Percentiles rank a stretch among this genome's conserved stretches.
Evolutionary conservation across 225 moss, liverwort and hornwort species (phyloP).

Genomic region (Lunularia cruciata): DNA sequence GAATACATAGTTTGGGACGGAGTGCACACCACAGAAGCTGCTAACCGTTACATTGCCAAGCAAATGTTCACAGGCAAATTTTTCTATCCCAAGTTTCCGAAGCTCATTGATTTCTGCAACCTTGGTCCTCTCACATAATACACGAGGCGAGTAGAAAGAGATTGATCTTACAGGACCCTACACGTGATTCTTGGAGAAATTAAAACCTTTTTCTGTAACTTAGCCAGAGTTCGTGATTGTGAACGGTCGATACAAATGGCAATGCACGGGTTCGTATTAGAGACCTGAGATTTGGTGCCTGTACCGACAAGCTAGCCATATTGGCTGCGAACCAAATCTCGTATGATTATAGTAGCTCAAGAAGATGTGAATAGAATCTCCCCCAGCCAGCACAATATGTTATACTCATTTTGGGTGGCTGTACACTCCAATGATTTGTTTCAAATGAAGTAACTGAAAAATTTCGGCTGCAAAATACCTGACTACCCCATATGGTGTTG

Average conservation of each 20-base stretch:
- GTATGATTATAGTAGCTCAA: constrained; percentile 24
- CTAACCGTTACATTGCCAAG: constrained; percentile 41
- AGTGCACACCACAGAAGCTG: constrained; percentile 53
- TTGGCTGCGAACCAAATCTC: constrained; percentile 37
- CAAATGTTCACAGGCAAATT: constrained; percentile 36
- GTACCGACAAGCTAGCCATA: constrained; percentile 28
- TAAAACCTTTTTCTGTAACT: background rate
- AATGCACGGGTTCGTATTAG: background rate
- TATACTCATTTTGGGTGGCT: too few species aligned
- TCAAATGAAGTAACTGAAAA: too few species aligned
- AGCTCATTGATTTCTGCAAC: constrained; percentile 38
- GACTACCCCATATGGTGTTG: too few species aligned
- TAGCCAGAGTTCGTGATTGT: background rate
- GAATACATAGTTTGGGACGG: constrained; percentile 56
- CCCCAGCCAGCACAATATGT: background rate
- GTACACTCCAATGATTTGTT: too few species aligned
- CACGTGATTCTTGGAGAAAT: background rate
- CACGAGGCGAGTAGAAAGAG: background rate
- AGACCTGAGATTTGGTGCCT: constrained; percentile 25
- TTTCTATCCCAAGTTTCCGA: constrained; percentile 37
- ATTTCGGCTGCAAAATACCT: too few species aligned
- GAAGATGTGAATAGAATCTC: constrained; percentile 33
- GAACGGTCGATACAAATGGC: background rate
- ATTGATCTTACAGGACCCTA: background rate
- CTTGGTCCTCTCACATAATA: constrained; percentile 33